Evolutionary conservation across 495 filamentous ascomycete genomes (phyloP).

Genomic region (Penicillium canescens): DNA sequence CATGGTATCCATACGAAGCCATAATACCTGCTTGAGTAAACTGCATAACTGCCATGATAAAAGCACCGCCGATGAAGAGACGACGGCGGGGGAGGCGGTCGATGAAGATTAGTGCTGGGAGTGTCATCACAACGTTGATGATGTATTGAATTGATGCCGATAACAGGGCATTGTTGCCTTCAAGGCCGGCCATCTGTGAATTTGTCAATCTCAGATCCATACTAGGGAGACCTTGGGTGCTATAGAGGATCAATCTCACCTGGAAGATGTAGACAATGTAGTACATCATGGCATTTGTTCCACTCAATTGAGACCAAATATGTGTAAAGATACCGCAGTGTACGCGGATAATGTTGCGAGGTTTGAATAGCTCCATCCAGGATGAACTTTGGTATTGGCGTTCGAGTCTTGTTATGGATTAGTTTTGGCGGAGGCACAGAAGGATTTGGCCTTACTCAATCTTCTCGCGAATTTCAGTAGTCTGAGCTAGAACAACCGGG

Average conservation of each 20-base stretch:
- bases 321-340: constrained; percentile 71
- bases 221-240: constrained; percentile 34
- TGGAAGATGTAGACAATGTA: constrained; percentile 79
- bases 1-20: constrained; percentile 58
- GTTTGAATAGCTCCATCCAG: constrained; percentile 59
- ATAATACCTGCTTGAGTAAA: constrained; percentile 58
- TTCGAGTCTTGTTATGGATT: constrained; percentile 16
- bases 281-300: constrained; percentile 80
- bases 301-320: constrained; percentile 74
- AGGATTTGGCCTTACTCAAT: constrained; percentile 11
- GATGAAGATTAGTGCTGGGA: constrained; percentile 60
- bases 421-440: background rate
- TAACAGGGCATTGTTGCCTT: constrained; percentile 49
- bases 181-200: constrained; percentile 34
- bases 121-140: constrained; percentile 68
- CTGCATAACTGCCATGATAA: constrained; percentile 50
- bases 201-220: background rate
- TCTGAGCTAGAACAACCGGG: constrained; percentile 16
- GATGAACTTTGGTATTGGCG: constrained; percentile 40
- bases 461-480: constrained; percentile 18
- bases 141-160: constrained; percentile 78
- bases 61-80: constrained; percentile 50
- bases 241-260: constrained; percentile 32
- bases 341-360: constrained; percentile 68
- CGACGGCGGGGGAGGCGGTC: constrained; percentile 55